Percentiles rank a stretch among this genome's conserved stretches.
These are phyloP conservation scores for Trifolium dubium DNA, from an alignment of 306 rosid genomes.

Conservation along the genomic window DNA sequence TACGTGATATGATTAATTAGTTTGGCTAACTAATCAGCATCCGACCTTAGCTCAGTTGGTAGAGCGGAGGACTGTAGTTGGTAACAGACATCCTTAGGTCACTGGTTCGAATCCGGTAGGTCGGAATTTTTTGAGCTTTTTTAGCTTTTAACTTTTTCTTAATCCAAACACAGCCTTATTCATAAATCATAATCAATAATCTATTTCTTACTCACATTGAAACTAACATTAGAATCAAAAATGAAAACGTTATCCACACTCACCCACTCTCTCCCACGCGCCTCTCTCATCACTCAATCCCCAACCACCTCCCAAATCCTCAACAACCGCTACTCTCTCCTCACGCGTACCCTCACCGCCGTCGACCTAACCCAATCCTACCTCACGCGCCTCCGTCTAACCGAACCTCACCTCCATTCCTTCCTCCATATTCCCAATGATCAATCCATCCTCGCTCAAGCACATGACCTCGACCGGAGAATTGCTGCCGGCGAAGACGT, in stretches of 20 bases:
- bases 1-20: no score
- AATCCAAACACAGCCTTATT: neutral
- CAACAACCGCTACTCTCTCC: slow-evolving; percentile 74
- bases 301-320: slow-evolving; percentile 63
- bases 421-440: slow-evolving; percentile 79
- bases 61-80: slow-evolving; percentile 33
- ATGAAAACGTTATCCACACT: slow-evolving; percentile 72
- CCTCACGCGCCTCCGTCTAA: slow-evolving; percentile 70
- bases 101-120: slow-evolving; percentile 29
- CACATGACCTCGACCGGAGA: slow-evolving; percentile 57
- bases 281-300: slow-evolving; percentile 37
- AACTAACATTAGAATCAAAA: neutral
- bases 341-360: slow-evolving; percentile 70
- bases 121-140: neutral
- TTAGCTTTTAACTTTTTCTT: neutral
- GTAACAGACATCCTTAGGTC: slow-evolving; percentile 2
- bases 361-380: slow-evolving; percentile 62
- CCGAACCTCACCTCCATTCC: slow-evolving; percentile 76
- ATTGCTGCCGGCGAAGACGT: slow-evolving; percentile 60
- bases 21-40: neutral
- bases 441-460: slow-evolving; percentile 53
- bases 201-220: neutral
- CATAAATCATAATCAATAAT: no score
- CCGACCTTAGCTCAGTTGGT: slow-evolving; percentile 31
- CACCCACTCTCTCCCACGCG: slow-evolving; percentile 7